Conservation (phyloP, 768 basidiomycete species). For the Sarcodon aspratus region DNA sequence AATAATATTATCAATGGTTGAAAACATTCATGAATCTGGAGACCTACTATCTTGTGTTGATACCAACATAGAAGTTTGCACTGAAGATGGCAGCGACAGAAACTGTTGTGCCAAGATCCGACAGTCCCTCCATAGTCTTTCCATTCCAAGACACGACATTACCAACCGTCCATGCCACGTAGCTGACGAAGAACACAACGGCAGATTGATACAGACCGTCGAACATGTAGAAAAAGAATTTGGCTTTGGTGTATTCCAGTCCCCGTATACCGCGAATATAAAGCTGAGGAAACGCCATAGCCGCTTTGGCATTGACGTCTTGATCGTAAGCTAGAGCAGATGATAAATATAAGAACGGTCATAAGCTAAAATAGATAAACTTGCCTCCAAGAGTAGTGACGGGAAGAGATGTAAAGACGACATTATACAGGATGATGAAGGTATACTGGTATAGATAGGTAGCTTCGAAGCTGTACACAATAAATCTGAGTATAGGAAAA, state of each 20-base stretch:
- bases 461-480: conserved; percentile 64
- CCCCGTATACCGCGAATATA: conserved; percentile 92
- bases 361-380: conserved; percentile 8
- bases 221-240: conserved; percentile 92
- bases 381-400: conserved; percentile 83
- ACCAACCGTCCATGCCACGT: conserved; percentile 56
- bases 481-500: conserved; percentile 8
- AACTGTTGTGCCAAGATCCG: conserved; percentile 89
- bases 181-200: conserved; percentile 82
- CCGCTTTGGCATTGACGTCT: conserved; percentile 83
- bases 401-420: conserved; percentile 89
- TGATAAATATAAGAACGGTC: not conserved
- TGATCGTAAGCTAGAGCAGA: conserved; percentile 73
- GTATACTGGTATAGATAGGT: conserved; percentile 95
- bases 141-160: conserved; percentile 67
- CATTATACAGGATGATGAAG: conserved; percentile 84
- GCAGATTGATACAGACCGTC: conserved; percentile 92
- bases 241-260: conserved; percentile 80
- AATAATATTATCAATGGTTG: not conserved
- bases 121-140: conserved; percentile 61
- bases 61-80: conserved; percentile 83
- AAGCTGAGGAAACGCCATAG: conserved; percentile 89
- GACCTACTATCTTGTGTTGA: conserved; percentile 84
- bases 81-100: conserved; percentile 79
- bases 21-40: conserved; percentile 11